Evolutionary conservation across 2,329 filamentous ascomycete genomes (phyloP).

Genomic region (Neoarthrinium moseri): DNA sequence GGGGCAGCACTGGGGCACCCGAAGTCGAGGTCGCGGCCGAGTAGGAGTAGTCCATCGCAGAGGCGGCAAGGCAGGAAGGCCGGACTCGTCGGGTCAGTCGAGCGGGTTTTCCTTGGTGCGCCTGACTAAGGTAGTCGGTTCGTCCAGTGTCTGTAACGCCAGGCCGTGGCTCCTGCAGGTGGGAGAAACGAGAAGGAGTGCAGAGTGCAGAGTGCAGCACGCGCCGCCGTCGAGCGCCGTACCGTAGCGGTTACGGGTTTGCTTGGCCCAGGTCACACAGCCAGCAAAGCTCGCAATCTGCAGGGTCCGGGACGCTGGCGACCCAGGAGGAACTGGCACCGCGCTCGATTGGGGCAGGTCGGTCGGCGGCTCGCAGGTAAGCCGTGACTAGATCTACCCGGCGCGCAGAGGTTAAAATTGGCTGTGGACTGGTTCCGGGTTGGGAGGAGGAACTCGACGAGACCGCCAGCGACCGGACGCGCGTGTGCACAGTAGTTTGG

Average conservation of each 20-base stretch:
- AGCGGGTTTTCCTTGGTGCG: slow-evolving; percentile 9
- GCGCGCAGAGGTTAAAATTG: too few relatives aligned
- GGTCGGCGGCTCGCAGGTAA: not conserved
- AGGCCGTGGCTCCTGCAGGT: not conserved
- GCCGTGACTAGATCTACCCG: not conserved
- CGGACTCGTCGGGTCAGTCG: too few relatives aligned
- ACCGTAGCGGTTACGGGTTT: too few relatives aligned
- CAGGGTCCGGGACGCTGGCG: not conserved
- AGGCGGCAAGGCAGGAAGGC: slow-evolving; percentile 9
- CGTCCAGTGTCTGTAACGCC: slow-evolving; percentile 1
- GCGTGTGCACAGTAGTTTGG: too few relatives aligned
- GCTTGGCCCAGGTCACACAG: too few relatives aligned
- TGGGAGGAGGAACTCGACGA: too few relatives aligned
- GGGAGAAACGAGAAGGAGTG: not conserved
- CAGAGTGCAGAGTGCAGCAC: not conserved
- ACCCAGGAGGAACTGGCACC: not conserved
- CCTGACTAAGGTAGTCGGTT: slow-evolving; percentile 5
- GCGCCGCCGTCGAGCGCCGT: too few relatives aligned
- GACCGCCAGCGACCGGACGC: too few relatives aligned
- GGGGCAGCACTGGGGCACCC: slow-evolving; percentile 12
- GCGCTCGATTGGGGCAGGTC: not conserved
- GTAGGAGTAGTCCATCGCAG: slow-evolving; percentile 19
- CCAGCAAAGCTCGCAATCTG: not conserved
- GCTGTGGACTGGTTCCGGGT: too few relatives aligned
- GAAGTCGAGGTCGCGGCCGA: slow-evolving; percentile 1